Evolutionary conservation across 2,329 filamentous ascomycete species (phyloP).

Genomic region (Aspergillus versicolor): DNA sequence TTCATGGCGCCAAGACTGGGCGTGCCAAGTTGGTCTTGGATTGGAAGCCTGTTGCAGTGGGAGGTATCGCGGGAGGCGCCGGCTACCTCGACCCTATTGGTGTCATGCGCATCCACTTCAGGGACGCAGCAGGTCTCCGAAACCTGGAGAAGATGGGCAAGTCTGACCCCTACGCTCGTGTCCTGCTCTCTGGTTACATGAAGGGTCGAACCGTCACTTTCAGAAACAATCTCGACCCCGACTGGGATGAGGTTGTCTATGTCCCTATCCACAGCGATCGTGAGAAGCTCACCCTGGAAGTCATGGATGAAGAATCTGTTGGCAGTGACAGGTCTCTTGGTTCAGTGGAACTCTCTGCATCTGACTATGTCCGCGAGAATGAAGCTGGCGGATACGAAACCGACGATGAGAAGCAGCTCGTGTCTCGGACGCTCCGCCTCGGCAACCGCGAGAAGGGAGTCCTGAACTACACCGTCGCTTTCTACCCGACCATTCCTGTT

Average conservation of each 20-base stretch:
- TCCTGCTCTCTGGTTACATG: conserved; percentile 84
- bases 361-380: conserved; percentile 76
- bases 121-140: conserved; percentile 75
- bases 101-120: conserved; percentile 91
- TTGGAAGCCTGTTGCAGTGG: conserved; percentile 92
- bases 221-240: conserved; percentile 90
- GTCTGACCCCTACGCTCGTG: conserved; percentile 89
- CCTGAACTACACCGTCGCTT: conserved; percentile 78
- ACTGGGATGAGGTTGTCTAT: conserved; percentile 95
- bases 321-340: conserved; percentile 89
- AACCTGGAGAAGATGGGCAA: conserved; percentile 96
- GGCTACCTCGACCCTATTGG: conserved; percentile 93
- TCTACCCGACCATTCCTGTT: conserved; percentile 86
- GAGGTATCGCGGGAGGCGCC: conserved; percentile 71
- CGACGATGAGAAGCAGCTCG: conserved; percentile 70
- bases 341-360: conserved; percentile 70
- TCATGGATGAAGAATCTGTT: conserved; percentile 94
- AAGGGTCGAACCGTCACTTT: conserved; percentile 93
- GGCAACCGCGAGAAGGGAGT: conserved; percentile 75
- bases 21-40: conserved; percentile 87
- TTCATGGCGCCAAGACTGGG: conserved; percentile 76
- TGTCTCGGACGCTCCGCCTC: conserved; percentile 68
- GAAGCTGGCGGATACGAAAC: conserved; percentile 78
- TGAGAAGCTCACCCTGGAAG: conserved; percentile 83
- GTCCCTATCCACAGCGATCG: conserved; percentile 81